Evolutionary conservation across 805 yeast species (phyloP), one percentile per base, ranked within the genome.

Genomic region (Wickerhamiella azymoides): DNA sequence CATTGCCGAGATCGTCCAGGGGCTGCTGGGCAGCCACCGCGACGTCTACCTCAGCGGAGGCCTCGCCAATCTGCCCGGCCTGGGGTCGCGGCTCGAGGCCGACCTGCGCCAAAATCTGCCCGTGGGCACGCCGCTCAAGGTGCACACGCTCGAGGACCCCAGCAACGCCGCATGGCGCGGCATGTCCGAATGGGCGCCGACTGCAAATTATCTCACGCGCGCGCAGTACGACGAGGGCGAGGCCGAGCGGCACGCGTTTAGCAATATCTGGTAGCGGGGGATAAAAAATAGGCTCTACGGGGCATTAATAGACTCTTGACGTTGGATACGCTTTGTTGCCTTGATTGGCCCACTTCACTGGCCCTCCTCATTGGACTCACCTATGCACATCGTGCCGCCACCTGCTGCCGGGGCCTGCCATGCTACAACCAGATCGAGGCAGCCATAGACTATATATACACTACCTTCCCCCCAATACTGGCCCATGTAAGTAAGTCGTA

Each of bases 21-120:
- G 78, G 48, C 69, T 84, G 7, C 57, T 88, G 27, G 18, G 25
- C 62, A 70, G 18, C 63, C 72, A 28, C 59, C 81, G 21, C 46
- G 84, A 86, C 59, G 68, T 89, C 0, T 81, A 85, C 58, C 51
- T 89, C 25, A 81, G 95, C 3, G 99, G 99, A 37, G 97, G 99
- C 0, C 74, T 77, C 43, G 73, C 88, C 1, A 57, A 69, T 41
- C 68, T 84, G 47, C 73, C 74, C 10, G 80, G 82, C 46, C 75
- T 86, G 47, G 74, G 71, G 45, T 72, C 73, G 36, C 72, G 99
- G 52, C 57, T 92, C n/a, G 64, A 64, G 2, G 65, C 66, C 24
- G 98, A 92, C 51, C 74, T 86, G 49, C 73, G 74, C 11, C 64
- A 75, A 8, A 73, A 81, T 49, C 64, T 92, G 44, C 97, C 97